A percentile compares a stretch with the other conserved stretches of the same genome.
These are phyloP conservation scores for Biscogniauxia sp. DNA, from an alignment of 2,329 filamentous ascomycete species.

Conservation along the genomic window DNA sequence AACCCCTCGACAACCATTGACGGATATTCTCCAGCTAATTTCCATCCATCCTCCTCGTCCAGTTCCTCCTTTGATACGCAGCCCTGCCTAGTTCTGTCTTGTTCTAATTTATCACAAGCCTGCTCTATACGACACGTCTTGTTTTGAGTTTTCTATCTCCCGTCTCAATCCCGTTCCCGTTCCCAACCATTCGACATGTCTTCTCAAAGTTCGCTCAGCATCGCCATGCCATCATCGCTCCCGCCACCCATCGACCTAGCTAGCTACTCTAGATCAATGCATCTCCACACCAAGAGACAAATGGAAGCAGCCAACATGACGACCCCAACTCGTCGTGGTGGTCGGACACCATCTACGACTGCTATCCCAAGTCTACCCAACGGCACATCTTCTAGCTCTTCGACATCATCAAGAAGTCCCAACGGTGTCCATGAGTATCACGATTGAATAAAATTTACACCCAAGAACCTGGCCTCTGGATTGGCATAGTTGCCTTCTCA, in stretches of 20 bases:
- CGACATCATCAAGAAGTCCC: slow-evolving; percentile 8
- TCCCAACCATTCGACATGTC: slow-evolving; percentile 24
- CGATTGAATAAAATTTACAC: slow-evolving; percentile 19
- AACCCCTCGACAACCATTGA: neutral
- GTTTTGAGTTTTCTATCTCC: slow-evolving; percentile 1
- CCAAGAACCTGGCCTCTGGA: slow-evolving; percentile 1
- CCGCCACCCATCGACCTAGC: slow-evolving; percentile 32
- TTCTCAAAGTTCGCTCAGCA: slow-evolving; percentile 23
- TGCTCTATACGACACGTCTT: slow-evolving; percentile 2
- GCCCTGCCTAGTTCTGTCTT: slow-evolving; percentile 7
- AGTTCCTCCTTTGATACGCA: slow-evolving; percentile 8
- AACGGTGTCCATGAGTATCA: slow-evolving; percentile 26
- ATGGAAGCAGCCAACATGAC: slow-evolving; percentile 57
- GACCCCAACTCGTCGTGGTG: slow-evolving; percentile 37
- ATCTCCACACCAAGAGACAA: slow-evolving; percentile 63
- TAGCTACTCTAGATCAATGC: slow-evolving; percentile 59
- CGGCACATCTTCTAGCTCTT: slow-evolving; percentile 20
- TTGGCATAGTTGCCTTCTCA: neutral
- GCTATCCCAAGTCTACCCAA: slow-evolving; percentile 24
- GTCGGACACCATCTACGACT: slow-evolving; percentile 12
- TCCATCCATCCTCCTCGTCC: neutral
- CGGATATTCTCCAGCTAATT: neutral
- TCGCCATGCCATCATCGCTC: slow-evolving; percentile 26
- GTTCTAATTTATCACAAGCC: neutral
- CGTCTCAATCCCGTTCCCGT: neutral